These are phyloP conservation scores for Linderina pennispora DNA, from an alignment of 192 early-diverging fungal species.

Conservation along the genomic window DNA sequence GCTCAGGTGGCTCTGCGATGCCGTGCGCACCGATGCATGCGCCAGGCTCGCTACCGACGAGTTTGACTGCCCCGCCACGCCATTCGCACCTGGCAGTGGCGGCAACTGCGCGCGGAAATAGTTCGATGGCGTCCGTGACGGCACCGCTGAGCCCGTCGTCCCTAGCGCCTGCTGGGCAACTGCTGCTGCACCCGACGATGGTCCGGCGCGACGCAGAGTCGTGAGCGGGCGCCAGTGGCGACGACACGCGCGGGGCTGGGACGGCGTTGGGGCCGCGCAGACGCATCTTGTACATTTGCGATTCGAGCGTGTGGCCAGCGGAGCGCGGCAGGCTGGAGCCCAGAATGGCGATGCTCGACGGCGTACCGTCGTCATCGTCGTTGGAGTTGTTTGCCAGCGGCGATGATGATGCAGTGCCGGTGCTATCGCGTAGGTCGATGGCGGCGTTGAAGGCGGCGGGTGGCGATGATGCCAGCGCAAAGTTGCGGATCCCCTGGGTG, in stretches of 20 bases:
- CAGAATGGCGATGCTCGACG: constrained; percentile 41
- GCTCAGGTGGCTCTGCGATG: constrained; percentile 12
- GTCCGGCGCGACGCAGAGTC: too few species aligned
- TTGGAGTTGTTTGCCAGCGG: constrained; percentile 6
- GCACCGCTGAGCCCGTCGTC: too few species aligned
- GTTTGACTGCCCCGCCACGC: constrained; percentile 15
- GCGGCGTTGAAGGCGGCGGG: constrained; percentile 31
- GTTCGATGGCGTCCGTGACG: constrained; percentile 38
- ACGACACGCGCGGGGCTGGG: constrained; percentile 23
- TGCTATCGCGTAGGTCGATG: constrained; percentile 2
- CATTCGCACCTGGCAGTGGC: constrained; percentile 24
- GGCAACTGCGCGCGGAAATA: constrained; percentile 43
- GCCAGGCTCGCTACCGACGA: constrained; percentile 38
- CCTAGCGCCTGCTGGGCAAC: constrained; percentile 25
- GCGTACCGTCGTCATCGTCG: constrained; percentile 9
- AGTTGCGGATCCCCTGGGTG: constrained; percentile 47
- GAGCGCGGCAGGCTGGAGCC: constrained; percentile 42
- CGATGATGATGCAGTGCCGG: background rate
- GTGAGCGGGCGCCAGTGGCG: constrained; percentile 15
- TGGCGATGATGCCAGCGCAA: constrained; percentile 44
- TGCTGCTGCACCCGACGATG: background rate
- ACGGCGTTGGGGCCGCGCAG: constrained; percentile 28
- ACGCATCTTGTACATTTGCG: constrained; percentile 44
- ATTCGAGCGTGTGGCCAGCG: constrained; percentile 34
- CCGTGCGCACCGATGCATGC: constrained; percentile 18